A percentile compares a stretch with the other conserved stretches of the same genome.
phyloP scores from a whole-genome alignment of 1,284 basidiomycete species.

The Sporisorium exsertum region DNA sequence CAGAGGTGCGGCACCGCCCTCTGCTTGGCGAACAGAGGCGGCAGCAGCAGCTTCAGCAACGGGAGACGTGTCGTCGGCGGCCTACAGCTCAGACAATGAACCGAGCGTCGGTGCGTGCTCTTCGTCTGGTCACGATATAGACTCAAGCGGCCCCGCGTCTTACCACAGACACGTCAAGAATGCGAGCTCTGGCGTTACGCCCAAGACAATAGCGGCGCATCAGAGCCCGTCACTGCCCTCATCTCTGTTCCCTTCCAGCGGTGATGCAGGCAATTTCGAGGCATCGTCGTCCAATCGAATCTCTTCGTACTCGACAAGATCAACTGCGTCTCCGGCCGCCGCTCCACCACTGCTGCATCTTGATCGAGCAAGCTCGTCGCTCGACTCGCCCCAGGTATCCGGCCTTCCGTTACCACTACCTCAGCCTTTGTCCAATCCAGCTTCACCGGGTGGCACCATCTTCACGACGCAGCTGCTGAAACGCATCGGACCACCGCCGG shows the following conservation, averaged over 20 bases:
- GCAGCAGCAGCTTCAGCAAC: background rate
- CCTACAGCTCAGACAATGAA: slow-evolving; percentile 32
- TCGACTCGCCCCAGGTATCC: slow-evolving; percentile 12
- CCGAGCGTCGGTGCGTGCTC: slow-evolving; percentile 12
- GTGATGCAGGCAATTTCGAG: background rate
- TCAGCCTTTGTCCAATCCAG: background rate
- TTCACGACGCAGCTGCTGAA: slow-evolving; percentile 22
- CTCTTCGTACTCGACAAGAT: background rate
- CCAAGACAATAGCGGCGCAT: background rate
- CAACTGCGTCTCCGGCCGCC: background rate
- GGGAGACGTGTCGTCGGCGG: slow-evolving; percentile 4
- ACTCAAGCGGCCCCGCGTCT: background rate
- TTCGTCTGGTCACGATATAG: slow-evolving; percentile 6
- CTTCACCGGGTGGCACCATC: background rate
- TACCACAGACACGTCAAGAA: background rate
- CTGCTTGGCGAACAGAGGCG: slow-evolving; percentile 20
- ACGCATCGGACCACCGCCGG: slow-evolving; percentile 36
- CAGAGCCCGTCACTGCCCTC: background rate
- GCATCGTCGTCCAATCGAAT: background rate
- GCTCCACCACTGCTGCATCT: background rate
- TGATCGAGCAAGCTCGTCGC: background rate
- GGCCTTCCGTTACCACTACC: slow-evolving; percentile 13
- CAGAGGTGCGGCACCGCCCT: slow-evolving; percentile 20
- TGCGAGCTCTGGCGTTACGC: background rate
- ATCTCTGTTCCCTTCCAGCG: background rate